Percentiles rank a stretch among this genome's conserved stretches.
Conservation (phyloP, 2,329 filamentous ascomycete species). For the Aspergillus awamori region DNA sequence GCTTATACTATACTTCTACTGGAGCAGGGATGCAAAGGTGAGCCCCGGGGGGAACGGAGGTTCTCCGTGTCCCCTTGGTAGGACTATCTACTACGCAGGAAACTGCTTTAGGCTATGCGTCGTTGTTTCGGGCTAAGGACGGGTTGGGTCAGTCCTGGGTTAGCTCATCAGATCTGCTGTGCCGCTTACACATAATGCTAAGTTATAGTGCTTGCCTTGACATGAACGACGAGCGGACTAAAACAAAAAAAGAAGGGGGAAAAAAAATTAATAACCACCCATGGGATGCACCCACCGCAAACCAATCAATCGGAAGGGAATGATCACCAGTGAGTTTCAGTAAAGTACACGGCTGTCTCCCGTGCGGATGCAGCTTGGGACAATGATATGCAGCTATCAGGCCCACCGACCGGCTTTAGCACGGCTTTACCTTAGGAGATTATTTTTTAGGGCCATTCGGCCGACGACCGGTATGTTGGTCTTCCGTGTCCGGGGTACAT, state of each 20-base stretch:
- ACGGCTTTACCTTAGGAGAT: not conserved
- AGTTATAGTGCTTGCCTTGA: not conserved
- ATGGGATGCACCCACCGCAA: not conserved
- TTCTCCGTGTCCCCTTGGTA: not conserved
- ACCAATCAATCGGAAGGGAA: not conserved
- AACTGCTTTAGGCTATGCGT: conserved; percentile 12
- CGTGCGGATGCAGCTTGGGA: conserved; percentile 4
- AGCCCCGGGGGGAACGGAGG: not conserved
- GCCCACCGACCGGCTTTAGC: conserved; percentile 16
- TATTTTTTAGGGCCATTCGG: not conserved
- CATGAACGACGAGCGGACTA: not conserved
- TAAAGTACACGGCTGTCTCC: conserved; percentile 12
- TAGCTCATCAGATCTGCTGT: not conserved
- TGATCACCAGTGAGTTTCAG: conserved; percentile 9
- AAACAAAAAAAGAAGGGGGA: too few species aligned
- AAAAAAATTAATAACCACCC: not conserved
- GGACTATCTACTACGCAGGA: not conserved
- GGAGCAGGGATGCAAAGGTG: conserved; percentile 3
- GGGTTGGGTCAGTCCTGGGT: not conserved
- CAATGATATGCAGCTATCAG: conserved; percentile 19
- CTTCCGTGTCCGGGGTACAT: not conserved
- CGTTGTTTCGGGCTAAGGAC: not conserved
- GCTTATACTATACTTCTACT: not conserved
- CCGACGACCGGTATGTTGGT: not conserved
- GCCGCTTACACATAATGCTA: not conserved